Base-by-base conservation (phyloP, 2,329 filamentous ascomycete species). In the Cladorrhinum sp. region DNA sequence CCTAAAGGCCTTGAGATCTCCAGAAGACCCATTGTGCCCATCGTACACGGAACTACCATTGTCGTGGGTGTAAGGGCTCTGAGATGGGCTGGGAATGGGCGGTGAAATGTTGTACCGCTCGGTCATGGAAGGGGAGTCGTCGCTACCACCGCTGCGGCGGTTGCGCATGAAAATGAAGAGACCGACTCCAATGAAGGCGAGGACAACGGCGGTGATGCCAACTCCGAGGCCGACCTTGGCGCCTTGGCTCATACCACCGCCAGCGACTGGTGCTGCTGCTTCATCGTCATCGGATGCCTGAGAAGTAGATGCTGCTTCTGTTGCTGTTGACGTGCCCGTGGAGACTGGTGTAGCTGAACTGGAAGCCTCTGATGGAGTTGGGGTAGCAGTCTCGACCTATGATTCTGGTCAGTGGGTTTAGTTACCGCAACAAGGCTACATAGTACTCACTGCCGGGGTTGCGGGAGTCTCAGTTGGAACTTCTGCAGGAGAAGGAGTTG, bases 211-310 rank as follows among this genome's bases (percentile, higher is more conserved):
- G 22, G 74, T 77, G 25, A 76, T 73, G 49, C 78, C 79, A 50
- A 81, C 74, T 27, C 78, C 80, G 59, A 84, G 80, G 8, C 82
- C 82, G 49, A 77, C 76, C 60, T 81, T 77, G 10, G 77, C 79
- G 6, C 75, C 76, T 2, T 74, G 70, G 2, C 76, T 75, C n/a
- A 81, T 71, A 6, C 63, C 63, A 24, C n/a, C 24, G 7, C 56
- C 23, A 18, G 55, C 12, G 12, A 20, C 22, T 18, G 38, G 41
- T 2, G 41, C 36, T 1, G 45, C 41, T 5, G 55, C 57, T 1
- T 57, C 57, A 18, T 45, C 41, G 16, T 18, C 41, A n/a, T 18
- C 41, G 3, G 41, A 45, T 18, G 41, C 16, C 8, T 13, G 7
- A 3, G 60, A 56, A 13, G 63, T 63, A 4, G 62, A 36, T 29